phyloP scores from a whole-genome alignment of 768 basidiomycete species.

The Suillus spraguei region DNA sequence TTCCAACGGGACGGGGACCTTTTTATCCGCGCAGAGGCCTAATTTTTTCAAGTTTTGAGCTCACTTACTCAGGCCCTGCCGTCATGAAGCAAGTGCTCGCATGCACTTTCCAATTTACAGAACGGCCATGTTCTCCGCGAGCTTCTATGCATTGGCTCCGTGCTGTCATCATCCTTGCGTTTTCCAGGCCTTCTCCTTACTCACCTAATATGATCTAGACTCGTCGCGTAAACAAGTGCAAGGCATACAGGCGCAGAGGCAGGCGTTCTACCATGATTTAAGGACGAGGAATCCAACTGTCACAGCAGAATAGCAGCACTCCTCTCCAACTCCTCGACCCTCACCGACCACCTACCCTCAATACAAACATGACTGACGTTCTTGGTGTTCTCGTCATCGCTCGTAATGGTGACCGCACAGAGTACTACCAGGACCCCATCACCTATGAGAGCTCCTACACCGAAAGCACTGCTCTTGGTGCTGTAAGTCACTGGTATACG shows the following conservation, averaged over 20 bases:
- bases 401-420: no score
- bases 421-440: no score
- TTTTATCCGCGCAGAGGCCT: slow-evolving; percentile 1
- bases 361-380: no score
- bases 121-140: slow-evolving; percentile 2
- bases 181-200: slow-evolving; percentile 8
- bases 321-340: slow-evolving; percentile 17
- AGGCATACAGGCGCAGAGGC: slow-evolving; percentile 1
- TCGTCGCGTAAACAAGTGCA: slow-evolving; percentile 4
- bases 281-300: slow-evolving; percentile 2
- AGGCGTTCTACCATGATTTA: slow-evolving; percentile 4
- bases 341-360: no score
- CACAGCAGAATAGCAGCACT: slow-evolving; percentile 16
- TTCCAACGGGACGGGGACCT: not conserved
- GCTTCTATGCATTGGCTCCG: slow-evolving; percentile 10
- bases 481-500: slow-evolving; percentile 42
- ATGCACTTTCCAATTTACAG: slow-evolving; percentile 4
- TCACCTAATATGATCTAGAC: slow-evolving; percentile 7
- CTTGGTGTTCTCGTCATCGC: no score
- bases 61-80: not conserved
- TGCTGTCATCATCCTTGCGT: slow-evolving; percentile 8
- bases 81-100: not conserved
- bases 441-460: slow-evolving; percentile 59
- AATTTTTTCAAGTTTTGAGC: slow-evolving; percentile 2
- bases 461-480: slow-evolving; percentile 76